Evolutionary conservation across 2,329 filamentous ascomycete species (phyloP).

Genomic region (Botrytis fragariae): DNA sequence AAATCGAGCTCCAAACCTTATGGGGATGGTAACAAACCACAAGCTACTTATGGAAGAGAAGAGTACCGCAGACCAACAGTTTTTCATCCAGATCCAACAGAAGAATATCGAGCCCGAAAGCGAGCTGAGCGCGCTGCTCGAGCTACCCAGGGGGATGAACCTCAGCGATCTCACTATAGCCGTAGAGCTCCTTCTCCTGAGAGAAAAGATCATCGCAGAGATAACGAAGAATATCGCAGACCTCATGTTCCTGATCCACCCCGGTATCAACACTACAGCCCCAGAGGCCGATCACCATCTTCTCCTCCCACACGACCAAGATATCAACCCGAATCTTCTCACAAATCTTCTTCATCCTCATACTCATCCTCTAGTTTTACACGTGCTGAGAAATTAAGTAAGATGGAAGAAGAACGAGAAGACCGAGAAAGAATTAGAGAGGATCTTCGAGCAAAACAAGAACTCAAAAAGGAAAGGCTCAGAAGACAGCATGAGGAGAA

Average conservation of each 20-base stretch:
- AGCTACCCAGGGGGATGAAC: neutral
- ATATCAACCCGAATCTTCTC: neutral
- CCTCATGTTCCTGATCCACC: neutral
- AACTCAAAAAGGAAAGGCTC: neutral
- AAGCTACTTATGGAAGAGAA: neutral
- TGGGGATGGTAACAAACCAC: neutral
- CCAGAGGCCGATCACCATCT: neutral
- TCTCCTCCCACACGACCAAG: neutral
- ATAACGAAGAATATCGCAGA: neutral
- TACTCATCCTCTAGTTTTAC: neutral
- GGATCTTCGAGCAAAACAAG: neutral
- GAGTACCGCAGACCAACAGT: neutral
- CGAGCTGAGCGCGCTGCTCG: neutral
- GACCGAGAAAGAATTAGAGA: neutral
- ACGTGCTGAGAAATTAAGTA: neutral
- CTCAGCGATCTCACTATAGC: neutral
- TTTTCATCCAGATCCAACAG: neutral
- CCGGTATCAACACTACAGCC: neutral
- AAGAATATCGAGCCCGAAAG: neutral
- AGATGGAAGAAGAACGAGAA: neutral
- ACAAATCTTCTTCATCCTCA: neutral
- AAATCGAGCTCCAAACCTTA: neutral
- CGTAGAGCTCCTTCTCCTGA: neutral
- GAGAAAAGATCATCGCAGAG: neutral
- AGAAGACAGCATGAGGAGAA: neutral